Conservation (phyloP, 1,284 basidiomycete species). For the Malassezia cuniculi region DNA sequence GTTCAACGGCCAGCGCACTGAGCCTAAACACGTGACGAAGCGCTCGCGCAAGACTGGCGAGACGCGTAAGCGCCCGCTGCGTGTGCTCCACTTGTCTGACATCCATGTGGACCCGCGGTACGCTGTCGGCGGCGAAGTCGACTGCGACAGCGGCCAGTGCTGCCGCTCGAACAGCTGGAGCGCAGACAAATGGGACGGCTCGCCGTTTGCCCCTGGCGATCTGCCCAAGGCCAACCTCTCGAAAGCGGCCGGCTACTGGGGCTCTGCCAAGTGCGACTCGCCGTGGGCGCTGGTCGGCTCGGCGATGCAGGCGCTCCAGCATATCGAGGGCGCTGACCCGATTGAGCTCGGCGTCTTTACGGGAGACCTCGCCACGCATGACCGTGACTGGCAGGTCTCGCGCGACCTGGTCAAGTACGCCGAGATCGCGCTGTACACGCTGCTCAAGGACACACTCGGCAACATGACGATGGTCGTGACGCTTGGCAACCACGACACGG, state of each 20-base stretch:
- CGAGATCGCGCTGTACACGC: constrained; percentile 32
- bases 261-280: constrained; percentile 52
- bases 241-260: constrained; percentile 35
- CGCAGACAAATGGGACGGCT: constrained; percentile 50
- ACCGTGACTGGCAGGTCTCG: constrained; percentile 27
- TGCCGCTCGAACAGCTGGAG: constrained; percentile 49
- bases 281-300: constrained; percentile 57
- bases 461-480: constrained; percentile 34
- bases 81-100: constrained; percentile 64
- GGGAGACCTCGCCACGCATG: constrained; percentile 58
- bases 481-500: constrained; percentile 40
- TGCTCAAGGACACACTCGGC: constrained; percentile 22
- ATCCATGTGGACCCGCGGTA: constrained; percentile 68
- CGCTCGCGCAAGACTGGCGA: not conserved
- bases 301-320: constrained; percentile 57
- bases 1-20: constrained; percentile 21
- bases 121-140: constrained; percentile 60
- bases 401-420: constrained; percentile 33
- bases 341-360: constrained; percentile 62
- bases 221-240: constrained; percentile 21
- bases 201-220: constrained; percentile 18
- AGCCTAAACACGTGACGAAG: not conserved
- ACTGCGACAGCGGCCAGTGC: constrained; percentile 60
- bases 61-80: constrained; percentile 49
- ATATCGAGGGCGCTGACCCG: constrained; percentile 51